Base-by-base conservation (phyloP, 176 grass and related monocot genomes). In the Raddia guianensis region DNA sequence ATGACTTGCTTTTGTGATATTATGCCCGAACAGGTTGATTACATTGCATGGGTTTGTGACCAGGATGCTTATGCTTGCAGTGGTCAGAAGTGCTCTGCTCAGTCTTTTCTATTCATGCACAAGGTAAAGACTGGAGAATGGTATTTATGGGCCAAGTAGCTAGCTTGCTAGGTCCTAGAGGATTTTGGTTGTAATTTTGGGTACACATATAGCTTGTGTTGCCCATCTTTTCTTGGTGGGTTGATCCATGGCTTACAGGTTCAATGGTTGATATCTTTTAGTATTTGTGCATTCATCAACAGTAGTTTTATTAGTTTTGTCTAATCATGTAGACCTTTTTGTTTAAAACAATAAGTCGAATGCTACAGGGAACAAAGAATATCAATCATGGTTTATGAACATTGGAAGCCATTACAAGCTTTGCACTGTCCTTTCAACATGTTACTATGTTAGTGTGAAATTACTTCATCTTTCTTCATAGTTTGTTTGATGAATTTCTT, bases 21-120 rank as follows among this genome's bases (percentile, higher is more conserved):
- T 49, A 50, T 71, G 16, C 27, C 37, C 63, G 81, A 79, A 66
- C 80, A 98, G 96, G 92, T 93, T 57, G 92, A 95, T 91, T 98
- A 95, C 68, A 90, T 98, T 63, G 82, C 92, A 83, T 98, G 92
- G 96, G 96, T 98, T 82, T 98, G 96, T 3, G 96, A 98, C 76
- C 96, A 98, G 87, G 96, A 98, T 93, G 96, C 96, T 51, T 95
- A 98, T 82, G 92, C 96, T 86, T 98, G 96, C 64, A 95, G 92
- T 45, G 92, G 96, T 73, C 96, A 98, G 74, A 98, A 98, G 68
- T 98, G 96, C 84, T 98, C 96, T 90, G 92, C 92, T 79, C 96
- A 98, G 82, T 95, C 92, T 73, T 91, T 98, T 76, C 79, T 98
- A 56, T 98, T 93, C 66, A 86, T 98, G 86, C 96, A 98, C 84